Base-by-base conservation (phyloP, 208 protist species). In the Leishmania tarentolae region DNA sequence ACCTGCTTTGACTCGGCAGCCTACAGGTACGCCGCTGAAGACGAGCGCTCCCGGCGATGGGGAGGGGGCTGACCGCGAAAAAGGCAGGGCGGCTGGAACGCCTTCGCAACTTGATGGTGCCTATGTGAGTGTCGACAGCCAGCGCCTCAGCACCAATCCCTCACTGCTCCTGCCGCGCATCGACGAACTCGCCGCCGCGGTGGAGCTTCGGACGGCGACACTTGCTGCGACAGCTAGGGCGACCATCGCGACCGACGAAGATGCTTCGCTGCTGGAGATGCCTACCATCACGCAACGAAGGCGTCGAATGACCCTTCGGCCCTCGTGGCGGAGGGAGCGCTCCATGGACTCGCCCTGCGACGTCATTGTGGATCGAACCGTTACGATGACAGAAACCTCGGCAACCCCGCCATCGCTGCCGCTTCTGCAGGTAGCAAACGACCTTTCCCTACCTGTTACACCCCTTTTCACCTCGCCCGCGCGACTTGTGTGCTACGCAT, bases 401-500 rank as follows among this genome's bases (percentile, higher is more conserved):
- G 75, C 81, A 56, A 59, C 47, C 21, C 35, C 63, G 37, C 63
- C 28, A 24, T 42, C 37, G 63, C 7, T 42, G 35, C 28, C 37
- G 35, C 52, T 83, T 52, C 21, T 53, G 53, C 24, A 6, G 46
- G 37, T 79, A 4, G 37, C 75, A n/a, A 2, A 9, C 2, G 11
- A 13, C n/a, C 28, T 80, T 24, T 56, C 40, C 0, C 15, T 78
- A 24, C 70, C 70, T 1, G 47, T 76, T 2, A 44, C 68, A 0
- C 76, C 70, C 4, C 63, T 70, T 13, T 53, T 80, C 42, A 71
- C 69, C 3, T 2, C 75, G 15, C 42, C 40, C 4, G 75, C 80
- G 68, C 53, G 72, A 35, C 72, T 68, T 52, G 31, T 80, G 56
- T 80, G 75, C 76, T 46, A 69, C 56, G 77, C 81, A 35, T 88